Percentiles rank a stretch among this genome's conserved stretches.
These are phyloP conservation scores for Penicillium goetzii DNA, from an alignment of 495 filamentous ascomycete species.

Conservation along the genomic window DNA sequence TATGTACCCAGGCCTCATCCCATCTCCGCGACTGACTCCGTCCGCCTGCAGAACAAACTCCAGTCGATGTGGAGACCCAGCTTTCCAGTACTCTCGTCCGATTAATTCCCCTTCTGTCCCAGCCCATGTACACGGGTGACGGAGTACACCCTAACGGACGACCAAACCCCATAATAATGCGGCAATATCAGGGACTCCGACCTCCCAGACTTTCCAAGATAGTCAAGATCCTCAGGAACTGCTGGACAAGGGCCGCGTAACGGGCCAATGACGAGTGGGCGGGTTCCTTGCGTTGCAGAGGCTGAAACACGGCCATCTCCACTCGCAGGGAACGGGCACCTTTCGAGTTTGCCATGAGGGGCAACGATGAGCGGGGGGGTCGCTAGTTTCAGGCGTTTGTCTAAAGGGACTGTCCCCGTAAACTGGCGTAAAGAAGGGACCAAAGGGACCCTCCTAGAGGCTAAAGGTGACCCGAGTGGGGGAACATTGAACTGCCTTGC, in stretches of 20 bases:
- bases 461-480: background rate
- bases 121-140: background rate
- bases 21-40: background rate
- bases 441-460: background rate
- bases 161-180: constrained; percentile 2
- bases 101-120: background rate
- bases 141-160: background rate
- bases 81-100: background rate
- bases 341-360: constrained; percentile 4
- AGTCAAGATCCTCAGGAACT: constrained; percentile 7
- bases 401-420: too few relatives aligned
- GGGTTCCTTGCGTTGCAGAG: constrained; percentile 20
- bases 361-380: constrained; percentile 9
- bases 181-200: constrained; percentile 6
- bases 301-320: constrained; percentile 17
- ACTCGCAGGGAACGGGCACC: background rate
- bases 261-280: constrained; percentile 7
- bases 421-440: background rate
- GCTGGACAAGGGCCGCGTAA: background rate
- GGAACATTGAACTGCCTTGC: constrained; percentile 2
- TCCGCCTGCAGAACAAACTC: background rate
- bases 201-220: background rate
- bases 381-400: constrained; percentile 17
- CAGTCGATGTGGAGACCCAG: constrained; percentile 9
- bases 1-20: constrained; percentile 7